Evolutionary conservation across 192 early-diverging fungal species (phyloP), one percentile per base, ranked within the genome.

Genomic region (Backusella parvicylindrica): DNA sequence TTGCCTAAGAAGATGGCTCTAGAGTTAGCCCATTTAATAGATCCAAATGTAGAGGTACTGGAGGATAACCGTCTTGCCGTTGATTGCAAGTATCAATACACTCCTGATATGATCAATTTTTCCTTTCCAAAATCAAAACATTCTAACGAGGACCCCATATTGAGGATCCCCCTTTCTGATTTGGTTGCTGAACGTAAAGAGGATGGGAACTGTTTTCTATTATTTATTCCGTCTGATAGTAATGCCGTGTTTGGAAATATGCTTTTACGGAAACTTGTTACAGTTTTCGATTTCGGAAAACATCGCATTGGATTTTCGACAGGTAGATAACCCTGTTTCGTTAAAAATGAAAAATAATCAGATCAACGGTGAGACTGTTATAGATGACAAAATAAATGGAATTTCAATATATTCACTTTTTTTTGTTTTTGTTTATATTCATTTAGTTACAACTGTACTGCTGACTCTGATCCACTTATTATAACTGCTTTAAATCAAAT

Each of bases 231-330:
- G 32, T 63, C 49, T 47, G 41, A 70, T 0, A 63, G 21, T 13
- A 73, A 43, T 2, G 67, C 66, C 4, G 68, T 60, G 4, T 38
- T 78, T 21, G 77, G 77, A 6, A 78, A 78, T 38, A 63, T 78
- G 26, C n/a, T 66, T 21, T 21, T 78, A 16, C 64, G 77, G 9
- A 32, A 78, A 7, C 73, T 73, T 28, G 71, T 78, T 21, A 68
- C 77, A 12, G 71, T 73, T 21, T 78, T 69, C 60, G 71, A 78
- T 36, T 78, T 78, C 68, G 77, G 77, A 33, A 8, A 53, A 15
- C 21, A 73, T 35, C 77, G 66, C 16, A 73, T 78, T 60, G 77
- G 77, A 38, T 78, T 78, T 68, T 64, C 71, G 18, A n/a, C n/a
- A n/a, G n/a, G n/a, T n/a, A n/a, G n/a, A n/a, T n/a, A n/a, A n/a